Evolutionary conservation across 2,329 filamentous ascomycete genomes (phyloP).

Genomic region (Aspergillus sp.): DNA sequence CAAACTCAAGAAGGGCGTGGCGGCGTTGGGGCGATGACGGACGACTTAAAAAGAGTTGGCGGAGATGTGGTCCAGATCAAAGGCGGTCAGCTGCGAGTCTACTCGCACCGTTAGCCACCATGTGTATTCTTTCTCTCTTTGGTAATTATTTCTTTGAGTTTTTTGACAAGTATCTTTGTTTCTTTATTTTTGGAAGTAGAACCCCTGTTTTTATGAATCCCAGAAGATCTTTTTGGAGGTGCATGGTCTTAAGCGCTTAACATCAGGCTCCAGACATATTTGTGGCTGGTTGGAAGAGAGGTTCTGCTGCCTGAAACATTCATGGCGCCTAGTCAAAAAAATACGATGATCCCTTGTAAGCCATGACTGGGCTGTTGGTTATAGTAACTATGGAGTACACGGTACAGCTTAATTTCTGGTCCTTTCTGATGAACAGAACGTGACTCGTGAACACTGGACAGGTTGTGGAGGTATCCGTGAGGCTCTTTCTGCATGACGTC

Average conservation of each 20-base stretch:
- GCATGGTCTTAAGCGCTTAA: too few species aligned
- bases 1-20: slow-evolving; percentile 17
- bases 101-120: not conserved
- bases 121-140: not conserved
- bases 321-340: too few species aligned
- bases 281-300: not conserved
- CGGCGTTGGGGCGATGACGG: slow-evolving; percentile 15
- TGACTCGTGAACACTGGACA: too few species aligned
- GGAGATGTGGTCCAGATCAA: slow-evolving; percentile 13
- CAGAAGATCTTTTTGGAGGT: not conserved
- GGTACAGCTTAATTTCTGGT: too few species aligned
- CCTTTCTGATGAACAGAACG: too few species aligned
- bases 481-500: not conserved
- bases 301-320: slow-evolving; percentile 5
- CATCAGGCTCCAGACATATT: too few species aligned
- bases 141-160: not conserved
- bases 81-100: slow-evolving; percentile 14
- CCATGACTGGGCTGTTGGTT: not conserved
- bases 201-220: not conserved
- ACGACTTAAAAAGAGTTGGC: slow-evolving; percentile 16
- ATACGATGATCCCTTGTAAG: not conserved
- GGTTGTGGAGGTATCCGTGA: not conserved
- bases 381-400: too few species aligned
- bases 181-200: not conserved
- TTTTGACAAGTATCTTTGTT: not conserved